A percentile compares a stretch with the other conserved stretches of the same genome.
Conservation (phyloP, 2,329 filamentous ascomycete species). For the Xylaria sp. region DNA sequence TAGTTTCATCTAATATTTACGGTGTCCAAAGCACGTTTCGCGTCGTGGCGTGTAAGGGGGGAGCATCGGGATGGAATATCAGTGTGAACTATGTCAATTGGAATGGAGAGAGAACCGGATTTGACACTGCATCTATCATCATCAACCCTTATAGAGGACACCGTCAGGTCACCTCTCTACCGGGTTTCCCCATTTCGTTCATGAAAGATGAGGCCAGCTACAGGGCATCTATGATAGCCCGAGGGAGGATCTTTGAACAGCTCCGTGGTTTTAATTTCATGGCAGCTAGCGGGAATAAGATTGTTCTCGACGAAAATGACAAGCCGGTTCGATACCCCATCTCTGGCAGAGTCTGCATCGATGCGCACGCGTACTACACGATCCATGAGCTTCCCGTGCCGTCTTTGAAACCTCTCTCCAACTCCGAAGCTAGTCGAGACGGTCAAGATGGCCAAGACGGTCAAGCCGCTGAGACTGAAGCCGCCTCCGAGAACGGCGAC, state of each 20-base stretch:
- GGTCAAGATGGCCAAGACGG: background rate
- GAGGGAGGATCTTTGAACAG: conserved; percentile 50
- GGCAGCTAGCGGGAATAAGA: conserved; percentile 47
- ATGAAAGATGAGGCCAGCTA: conserved; percentile 42
- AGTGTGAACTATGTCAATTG: conserved; percentile 52
- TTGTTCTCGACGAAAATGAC: conserved; percentile 44
- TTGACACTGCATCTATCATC: conserved; percentile 36
- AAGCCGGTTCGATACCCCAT: conserved; percentile 44
- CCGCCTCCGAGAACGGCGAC: background rate
- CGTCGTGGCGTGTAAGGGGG: conserved; percentile 47
- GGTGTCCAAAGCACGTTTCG: conserved; percentile 53
- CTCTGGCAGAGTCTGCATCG: conserved; percentile 50
- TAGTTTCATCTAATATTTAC: conserved; percentile 49
- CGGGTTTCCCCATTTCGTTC: conserved; percentile 50
- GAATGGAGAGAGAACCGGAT: conserved; percentile 51
- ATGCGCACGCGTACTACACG: conserved; percentile 52
- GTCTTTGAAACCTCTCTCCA: conserved; percentile 40
- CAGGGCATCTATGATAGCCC: conserved; percentile 44
- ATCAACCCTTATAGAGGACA: conserved; percentile 47
- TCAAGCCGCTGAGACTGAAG: conserved; percentile 5
- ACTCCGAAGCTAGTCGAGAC: conserved; percentile 20
- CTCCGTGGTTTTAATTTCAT: conserved; percentile 51
- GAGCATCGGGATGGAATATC: conserved; percentile 44
- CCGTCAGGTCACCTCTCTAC: conserved; percentile 46
- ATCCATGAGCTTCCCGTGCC: conserved; percentile 49